These are phyloP conservation scores for Arthromyces matolae DNA, from an alignment of 768 basidiomycete species.

Conservation along the genomic window DNA sequence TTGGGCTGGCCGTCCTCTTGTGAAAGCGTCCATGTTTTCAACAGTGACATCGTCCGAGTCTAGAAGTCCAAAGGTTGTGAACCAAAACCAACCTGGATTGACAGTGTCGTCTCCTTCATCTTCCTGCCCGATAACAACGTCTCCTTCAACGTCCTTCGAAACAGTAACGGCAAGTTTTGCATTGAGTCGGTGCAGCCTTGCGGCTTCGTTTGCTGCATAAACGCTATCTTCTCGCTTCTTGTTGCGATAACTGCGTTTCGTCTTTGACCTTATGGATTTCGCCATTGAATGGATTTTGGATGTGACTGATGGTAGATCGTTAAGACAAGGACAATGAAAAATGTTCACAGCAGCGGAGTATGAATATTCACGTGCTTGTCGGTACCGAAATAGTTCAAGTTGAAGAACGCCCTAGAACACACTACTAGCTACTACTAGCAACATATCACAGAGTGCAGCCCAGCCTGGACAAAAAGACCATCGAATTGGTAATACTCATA, in stretches of 20 bases:
- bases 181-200: conserved; percentile 69
- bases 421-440: too few species aligned
- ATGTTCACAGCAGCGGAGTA: conserved; percentile 14
- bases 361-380: conserved; percentile 7
- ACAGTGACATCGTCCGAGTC: conserved; percentile 56
- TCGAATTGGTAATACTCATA: too few species aligned
- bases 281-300: conserved; percentile 50
- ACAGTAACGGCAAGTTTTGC: conserved; percentile 54
- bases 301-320: conserved; percentile 15
- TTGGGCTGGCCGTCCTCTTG: conserved; percentile 10
- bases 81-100: conserved; percentile 67
- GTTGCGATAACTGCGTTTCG: conserved; percentile 71
- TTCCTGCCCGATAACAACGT: conserved; percentile 29
- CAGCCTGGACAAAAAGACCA: too few species aligned
- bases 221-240: conserved; percentile 74
- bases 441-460: too few species aligned
- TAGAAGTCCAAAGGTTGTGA: conserved; percentile 51
- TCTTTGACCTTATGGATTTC: conserved; percentile 80
- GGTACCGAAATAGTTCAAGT: conserved; percentile 3
- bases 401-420: too few species aligned
- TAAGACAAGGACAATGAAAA: background rate
- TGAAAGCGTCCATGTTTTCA: conserved; percentile 41
- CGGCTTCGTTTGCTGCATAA: conserved; percentile 76
- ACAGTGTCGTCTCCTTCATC: conserved; percentile 35
- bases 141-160: conserved; percentile 36